These are phyloP conservation scores for Chrysanthemum lavandulifolium DNA, from an alignment of 129 eudicot species.

Conservation along the genomic window DNA sequence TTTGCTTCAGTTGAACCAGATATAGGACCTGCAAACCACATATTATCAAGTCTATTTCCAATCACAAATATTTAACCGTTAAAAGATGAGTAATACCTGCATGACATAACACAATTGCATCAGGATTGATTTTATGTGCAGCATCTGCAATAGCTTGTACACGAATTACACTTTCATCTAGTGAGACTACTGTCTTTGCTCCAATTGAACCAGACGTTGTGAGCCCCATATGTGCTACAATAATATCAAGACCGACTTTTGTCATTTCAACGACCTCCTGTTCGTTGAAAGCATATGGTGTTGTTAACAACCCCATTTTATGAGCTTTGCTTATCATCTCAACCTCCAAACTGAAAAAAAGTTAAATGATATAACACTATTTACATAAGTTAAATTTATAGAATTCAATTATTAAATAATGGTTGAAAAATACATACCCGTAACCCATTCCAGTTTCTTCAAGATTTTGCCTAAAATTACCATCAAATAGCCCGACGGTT, in stretches of 20 bases:
- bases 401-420: not conserved
- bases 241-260: slow-evolving; percentile 89
- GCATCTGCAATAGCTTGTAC: slow-evolving; percentile 99
- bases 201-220: slow-evolving; percentile 97
- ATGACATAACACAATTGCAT: slow-evolving; percentile 83
- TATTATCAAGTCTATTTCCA: not conserved
- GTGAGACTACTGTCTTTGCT: slow-evolving; percentile 80
- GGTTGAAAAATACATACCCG: slow-evolving; percentile 31
- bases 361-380: slow-evolving; percentile 1
- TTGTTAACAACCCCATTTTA: slow-evolving; percentile 84
- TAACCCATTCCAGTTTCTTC: slow-evolving; percentile 99
- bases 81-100: slow-evolving; percentile 61
- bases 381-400: not conserved
- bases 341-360: slow-evolving; percentile 76
- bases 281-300: slow-evolving; percentile 92
- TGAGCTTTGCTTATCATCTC: slow-evolving; percentile 95
- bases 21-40: slow-evolving; percentile 71
- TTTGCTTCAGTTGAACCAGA: slow-evolving; percentile 91
- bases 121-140: slow-evolving; percentile 67
- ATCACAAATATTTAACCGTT: not conserved
- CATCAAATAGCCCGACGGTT: slow-evolving; percentile 93
- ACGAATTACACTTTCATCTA: slow-evolving; percentile 74
- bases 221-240: slow-evolving; percentile 98
- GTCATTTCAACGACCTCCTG: slow-evolving; percentile 90
- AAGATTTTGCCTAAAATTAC: slow-evolving; percentile 93